A percentile compares a stretch with the other conserved stretches of the same genome.
These are phyloP conservation scores for Microthlaspi erraticum DNA, from an alignment of 345 rosid species.

Conservation along the genomic window DNA sequence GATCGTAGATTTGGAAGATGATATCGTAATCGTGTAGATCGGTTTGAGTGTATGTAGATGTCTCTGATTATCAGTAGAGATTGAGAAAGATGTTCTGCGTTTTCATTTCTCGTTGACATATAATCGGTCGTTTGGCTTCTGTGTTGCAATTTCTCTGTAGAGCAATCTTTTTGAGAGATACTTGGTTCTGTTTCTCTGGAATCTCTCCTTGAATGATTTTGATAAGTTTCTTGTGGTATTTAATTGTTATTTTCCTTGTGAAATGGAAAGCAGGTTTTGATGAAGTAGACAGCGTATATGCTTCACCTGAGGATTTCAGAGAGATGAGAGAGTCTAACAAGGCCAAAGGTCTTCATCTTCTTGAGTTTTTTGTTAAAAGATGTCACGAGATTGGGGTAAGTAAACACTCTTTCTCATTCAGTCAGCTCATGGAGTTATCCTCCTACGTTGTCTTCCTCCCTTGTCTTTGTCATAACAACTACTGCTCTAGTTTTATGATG, in stretches of 20 bases:
- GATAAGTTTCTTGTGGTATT: too few relatives aligned
- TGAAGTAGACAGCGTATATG: conserved; percentile 78
- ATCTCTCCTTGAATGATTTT: too few relatives aligned
- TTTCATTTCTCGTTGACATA: too few relatives aligned
- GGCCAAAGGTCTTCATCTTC: conserved; percentile 74
- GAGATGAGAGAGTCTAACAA: conserved; percentile 54
- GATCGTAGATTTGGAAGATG: neutral
- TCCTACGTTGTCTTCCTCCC: neutral
- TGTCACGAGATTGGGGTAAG: conserved; percentile 84
- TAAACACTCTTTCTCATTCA: neutral
- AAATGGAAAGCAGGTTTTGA: conserved; percentile 58
- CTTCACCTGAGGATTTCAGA: conserved; percentile 83
- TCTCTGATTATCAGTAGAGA: too few relatives aligned
- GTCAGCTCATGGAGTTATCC: neutral
- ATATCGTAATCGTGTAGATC: too few relatives aligned
- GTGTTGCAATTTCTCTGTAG: too few relatives aligned
- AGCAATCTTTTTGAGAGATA: too few relatives aligned
- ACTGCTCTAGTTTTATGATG: neutral
- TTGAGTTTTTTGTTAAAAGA: conserved; percentile 75
- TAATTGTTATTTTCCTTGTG: too few relatives aligned
- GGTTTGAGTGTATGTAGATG: too few relatives aligned
- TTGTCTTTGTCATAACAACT: neutral
- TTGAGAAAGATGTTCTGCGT: too few relatives aligned
- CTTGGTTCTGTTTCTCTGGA: too few relatives aligned
- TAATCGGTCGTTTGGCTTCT: too few relatives aligned